Evolutionary conservation across 306 rosid genomes (phyloP).

Genomic region (Prinsepia uniflora): DNA sequence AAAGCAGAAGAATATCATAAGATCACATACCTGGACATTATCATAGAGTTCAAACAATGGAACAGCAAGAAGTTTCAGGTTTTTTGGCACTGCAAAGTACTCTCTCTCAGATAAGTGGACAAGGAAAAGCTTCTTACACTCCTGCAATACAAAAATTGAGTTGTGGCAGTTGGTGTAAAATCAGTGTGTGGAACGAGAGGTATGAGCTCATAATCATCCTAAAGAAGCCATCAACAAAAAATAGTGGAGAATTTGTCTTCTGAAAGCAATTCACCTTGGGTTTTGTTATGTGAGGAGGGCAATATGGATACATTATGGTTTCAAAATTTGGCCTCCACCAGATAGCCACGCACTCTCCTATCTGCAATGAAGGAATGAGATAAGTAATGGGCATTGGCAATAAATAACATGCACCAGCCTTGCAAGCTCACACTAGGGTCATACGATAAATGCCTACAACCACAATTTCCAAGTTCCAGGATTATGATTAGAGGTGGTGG

Average conservation of each 20-base stretch:
- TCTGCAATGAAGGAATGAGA: slow-evolving; percentile 43
- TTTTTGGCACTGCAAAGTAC: slow-evolving; percentile 94
- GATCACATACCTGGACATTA: slow-evolving; percentile 77
- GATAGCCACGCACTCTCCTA: slow-evolving; percentile 95
- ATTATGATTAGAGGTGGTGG: not conserved
- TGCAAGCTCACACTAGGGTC: not conserved
- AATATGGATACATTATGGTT: slow-evolving; percentile 95
- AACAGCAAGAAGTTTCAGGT: slow-evolving; percentile 92
- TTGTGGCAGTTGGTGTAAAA: not conserved
- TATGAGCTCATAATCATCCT: not conserved
- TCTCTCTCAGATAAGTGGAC: slow-evolving; percentile 98
- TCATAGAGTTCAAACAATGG: slow-evolving; percentile 99
- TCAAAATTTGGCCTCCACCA: slow-evolving; percentile 99
- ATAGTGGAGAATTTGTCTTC: not conserved
- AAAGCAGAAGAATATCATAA: slow-evolving; percentile 12
- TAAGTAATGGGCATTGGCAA: slow-evolving; percentile 18
- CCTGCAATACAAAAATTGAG: slow-evolving; percentile 42
- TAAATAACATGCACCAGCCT: not conserved
- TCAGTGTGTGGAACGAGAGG: not conserved
- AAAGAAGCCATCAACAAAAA: slow-evolving; percentile 12
- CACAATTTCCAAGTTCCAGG: not conserved
- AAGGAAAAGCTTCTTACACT: slow-evolving; percentile 89
- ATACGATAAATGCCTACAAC: not conserved
- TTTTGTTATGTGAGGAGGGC: slow-evolving; percentile 97
- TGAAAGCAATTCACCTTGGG: slow-evolving; percentile 63